Percentiles rank a stretch among this genome's conserved stretches.
These are phyloP conservation scores for Tuber melanosporum DNA, from an alignment of 495 filamentous ascomycete genomes.

Conservation along the genomic window DNA sequence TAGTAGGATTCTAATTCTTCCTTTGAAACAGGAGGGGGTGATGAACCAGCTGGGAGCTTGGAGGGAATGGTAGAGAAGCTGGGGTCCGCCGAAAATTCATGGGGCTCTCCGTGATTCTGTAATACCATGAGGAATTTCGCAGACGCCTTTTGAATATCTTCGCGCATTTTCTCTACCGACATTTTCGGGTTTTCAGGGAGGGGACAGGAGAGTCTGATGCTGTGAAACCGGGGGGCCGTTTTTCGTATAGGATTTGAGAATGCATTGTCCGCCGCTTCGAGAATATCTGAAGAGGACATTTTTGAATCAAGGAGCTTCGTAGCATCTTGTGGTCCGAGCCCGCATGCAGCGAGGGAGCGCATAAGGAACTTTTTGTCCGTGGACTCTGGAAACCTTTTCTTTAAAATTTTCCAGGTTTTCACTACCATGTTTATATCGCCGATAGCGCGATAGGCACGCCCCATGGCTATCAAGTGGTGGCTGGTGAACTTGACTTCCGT, in stretches of 20 bases:
- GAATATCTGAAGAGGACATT: background rate
- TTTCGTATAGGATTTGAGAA: background rate
- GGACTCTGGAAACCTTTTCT: background rate
- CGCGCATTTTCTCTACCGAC: background rate
- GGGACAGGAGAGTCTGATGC: background rate
- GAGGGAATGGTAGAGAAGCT: background rate
- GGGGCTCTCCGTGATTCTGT: background rate
- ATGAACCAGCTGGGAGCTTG: background rate
- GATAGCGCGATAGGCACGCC: background rate
- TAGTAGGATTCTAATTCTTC: constrained; percentile 1
- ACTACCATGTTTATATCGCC: constrained; percentile 1
- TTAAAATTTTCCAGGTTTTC: background rate
- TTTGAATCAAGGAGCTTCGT: background rate
- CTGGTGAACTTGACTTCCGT: background rate
- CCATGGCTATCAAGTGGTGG: background rate
- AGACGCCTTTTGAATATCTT: constrained; percentile 1
- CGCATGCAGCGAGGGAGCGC: background rate
- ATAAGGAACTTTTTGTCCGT: background rate
- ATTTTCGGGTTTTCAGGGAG: background rate
- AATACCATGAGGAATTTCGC: background rate
- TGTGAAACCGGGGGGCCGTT: background rate
- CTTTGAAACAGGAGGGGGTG: background rate
- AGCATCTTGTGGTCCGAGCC: background rate
- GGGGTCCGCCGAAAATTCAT: background rate
- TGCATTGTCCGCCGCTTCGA: background rate